Base-by-base conservation (phyloP, 2,329 filamentous ascomycete genomes). In the Pseudocercospora ulei region DNA sequence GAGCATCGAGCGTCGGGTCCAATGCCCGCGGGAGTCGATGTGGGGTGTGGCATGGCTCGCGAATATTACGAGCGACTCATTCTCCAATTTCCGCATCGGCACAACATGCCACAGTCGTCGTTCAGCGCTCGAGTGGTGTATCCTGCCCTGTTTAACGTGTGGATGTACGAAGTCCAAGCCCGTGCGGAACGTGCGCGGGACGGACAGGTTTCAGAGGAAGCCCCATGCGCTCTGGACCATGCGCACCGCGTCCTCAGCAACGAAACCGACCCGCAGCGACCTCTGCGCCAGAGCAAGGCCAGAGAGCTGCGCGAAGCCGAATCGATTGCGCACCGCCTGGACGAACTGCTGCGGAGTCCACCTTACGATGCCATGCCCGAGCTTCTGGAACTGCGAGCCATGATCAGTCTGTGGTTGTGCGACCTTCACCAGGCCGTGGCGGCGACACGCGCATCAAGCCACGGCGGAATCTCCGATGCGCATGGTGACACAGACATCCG, bases 51-150 rank as follows among this genome's bases (percentile, higher is more conserved):
- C 41, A 64, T 68, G 31, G 76, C 73, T 7, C 72, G 70, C 44
- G 65, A 72, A 3, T 94, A 88, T 61, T 86, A 90, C 56, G 80
- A 88, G 48, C 72, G 72, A 17, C 68, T 95, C 43, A 81, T 88
- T 35, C 69, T 85, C 49, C 79, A 85, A 55, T 73, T 87, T 60
- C 79, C 84, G 4, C 78, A 80, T 65, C 74, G 78, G 51, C 69
- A 74, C 52, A 67, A 68, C 43, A 67, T 70, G 3, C 75, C 76
- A 0, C 63, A 73, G 35, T 39, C 45, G 5, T 63, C 68, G 2
- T 63, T 78, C 26, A 80, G 75, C 48, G 76, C 82, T 7, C 57
- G 82, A 23, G 77, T 84, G 44, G 93, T 95, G 58, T 87, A 85
- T 63, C 78, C 82, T 8, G 80, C 81, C 8, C 73, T 93, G 64